phyloP scores from a whole-genome alignment of 2,329 filamentous ascomycete species.

The Orbilia brochopaga region DNA sequence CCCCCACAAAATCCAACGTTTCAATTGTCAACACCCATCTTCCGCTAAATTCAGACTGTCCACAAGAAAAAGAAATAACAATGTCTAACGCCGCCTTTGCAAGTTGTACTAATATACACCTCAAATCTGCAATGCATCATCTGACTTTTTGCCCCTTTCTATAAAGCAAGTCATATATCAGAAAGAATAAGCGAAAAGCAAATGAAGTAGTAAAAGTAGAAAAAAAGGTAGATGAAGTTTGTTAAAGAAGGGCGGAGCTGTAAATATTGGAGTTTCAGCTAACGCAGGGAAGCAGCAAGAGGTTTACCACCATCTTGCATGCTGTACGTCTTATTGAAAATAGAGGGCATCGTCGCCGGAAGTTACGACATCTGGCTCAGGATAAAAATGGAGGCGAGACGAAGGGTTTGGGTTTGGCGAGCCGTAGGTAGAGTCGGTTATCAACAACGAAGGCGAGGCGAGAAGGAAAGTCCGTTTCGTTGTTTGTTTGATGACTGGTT shows the following conservation, averaged over 20 bases:
- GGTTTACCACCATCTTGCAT: no score
- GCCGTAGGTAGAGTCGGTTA: no score
- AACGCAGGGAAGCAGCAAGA: no score
- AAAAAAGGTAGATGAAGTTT: background rate
- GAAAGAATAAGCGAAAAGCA: background rate
- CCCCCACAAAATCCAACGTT: conserved; percentile 6
- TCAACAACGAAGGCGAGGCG: no score
- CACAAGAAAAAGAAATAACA: conserved; percentile 19
- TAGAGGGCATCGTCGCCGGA: no score
- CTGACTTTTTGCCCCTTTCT: conserved; percentile 23
- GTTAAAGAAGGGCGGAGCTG: no score
- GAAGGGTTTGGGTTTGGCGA: no score
- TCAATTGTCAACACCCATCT: conserved; percentile 13
- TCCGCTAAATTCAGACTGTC: conserved; percentile 7
- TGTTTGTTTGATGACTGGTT: background rate
- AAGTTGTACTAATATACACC: conserved; percentile 26
- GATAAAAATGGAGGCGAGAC: no score
- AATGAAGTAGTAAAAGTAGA: background rate
- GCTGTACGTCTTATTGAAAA: no score
- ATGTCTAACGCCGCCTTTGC: conserved; percentile 44
- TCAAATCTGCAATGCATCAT: conserved; percentile 1
- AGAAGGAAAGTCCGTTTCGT: no score
- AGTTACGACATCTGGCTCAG: no score
- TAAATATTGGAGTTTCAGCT: no score
- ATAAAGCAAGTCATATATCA: background rate